These are phyloP conservation scores for Monascus purpureus DNA, from an alignment of 495 filamentous ascomycete genomes.

Conservation along the genomic window DNA sequence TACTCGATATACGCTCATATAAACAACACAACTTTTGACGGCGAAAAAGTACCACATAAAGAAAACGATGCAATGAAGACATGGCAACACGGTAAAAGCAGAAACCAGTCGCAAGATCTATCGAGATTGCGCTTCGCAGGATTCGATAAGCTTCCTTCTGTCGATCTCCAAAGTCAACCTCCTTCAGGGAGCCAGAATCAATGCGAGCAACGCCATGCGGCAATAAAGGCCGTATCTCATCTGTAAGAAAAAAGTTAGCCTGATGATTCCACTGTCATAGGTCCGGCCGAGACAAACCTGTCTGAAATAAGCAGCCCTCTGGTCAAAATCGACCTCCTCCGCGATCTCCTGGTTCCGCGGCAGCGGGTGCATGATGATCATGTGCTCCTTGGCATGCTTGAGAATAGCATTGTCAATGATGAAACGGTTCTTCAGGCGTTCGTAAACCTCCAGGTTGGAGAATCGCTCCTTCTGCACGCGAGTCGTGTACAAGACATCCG, in stretches of 20 bases:
- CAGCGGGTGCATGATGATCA: constrained; percentile 90
- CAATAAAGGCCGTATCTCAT: constrained; percentile 98
- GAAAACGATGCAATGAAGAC: constrained; percentile 5
- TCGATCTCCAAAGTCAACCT: constrained; percentile 1
- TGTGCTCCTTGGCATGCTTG: constrained; percentile 78
- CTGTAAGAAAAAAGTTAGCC: constrained; percentile 41
- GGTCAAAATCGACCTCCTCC: constrained; percentile 95
- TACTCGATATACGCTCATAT: constrained; percentile 19
- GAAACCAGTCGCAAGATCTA: neutral
- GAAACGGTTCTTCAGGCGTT: constrained; percentile 74
- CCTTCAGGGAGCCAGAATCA: constrained; percentile 61
- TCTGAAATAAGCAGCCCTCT: constrained; percentile 94
- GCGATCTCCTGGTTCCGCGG: constrained; percentile 84
- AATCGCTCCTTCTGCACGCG: constrained; percentile 95
- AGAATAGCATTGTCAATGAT: constrained; percentile 82
- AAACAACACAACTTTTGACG: constrained; percentile 24
- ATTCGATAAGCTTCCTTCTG: constrained; percentile 5
- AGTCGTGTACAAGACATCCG: constrained; percentile 91
- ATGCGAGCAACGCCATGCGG: constrained; percentile 88
- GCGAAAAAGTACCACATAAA: constrained; percentile 5
- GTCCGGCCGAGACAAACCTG: constrained; percentile 59
- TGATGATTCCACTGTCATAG: constrained; percentile 2
- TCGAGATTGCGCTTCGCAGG: constrained; percentile 8
- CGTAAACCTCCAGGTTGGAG: constrained; percentile 60
- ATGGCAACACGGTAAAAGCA: neutral